Evolutionary conservation across 192 early-diverging fungal genomes (phyloP), one percentile per base, ranked within the genome.

Genomic region (Coemansia sp.): DNA sequence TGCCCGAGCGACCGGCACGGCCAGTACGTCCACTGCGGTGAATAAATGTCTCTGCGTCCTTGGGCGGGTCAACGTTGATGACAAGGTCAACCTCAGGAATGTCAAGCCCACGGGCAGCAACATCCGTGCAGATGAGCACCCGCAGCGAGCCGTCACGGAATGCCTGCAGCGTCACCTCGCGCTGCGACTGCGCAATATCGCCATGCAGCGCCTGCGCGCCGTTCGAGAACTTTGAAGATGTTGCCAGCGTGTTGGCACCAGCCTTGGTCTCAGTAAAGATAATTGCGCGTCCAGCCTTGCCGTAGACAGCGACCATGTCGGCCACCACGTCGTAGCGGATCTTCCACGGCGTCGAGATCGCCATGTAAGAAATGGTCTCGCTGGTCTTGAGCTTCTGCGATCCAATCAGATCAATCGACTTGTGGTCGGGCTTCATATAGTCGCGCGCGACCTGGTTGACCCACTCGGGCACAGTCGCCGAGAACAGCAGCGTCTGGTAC

Each of bases 51-150:
- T 98, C 94, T 19, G 94, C 84, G 73, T 98, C 95, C 73, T 87
- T 86, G 59, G 94, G 95, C 48, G 94, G 95, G 65, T 97, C 93
- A 66, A 89, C 89, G 82, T 98, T 97, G 83, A 98, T 93, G 19
- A 98, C 96, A 38, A 98, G 81, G 84, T 97, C 96, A 51, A 97
- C 93, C 82, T 94, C 90, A 43, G 93, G 93, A 66, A 98, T 95
- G 84, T 97, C 94, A 61, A 97, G 84, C 66, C 96, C 96, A 78
- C 96, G 93, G 26, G 94, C 95, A 38, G 90, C 86, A 20, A 98
- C 96, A 75, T 98, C 96, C 3, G 96, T 97, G 70, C 93, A 90
- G 35, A 98, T 89, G 56, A 97, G 89, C 68, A 93, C 83, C 89
- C 93, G 65, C 24, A 95, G 92, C 54, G 92, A 89, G 62, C 96